phyloP scores from a whole-genome alignment of 306 rosid species.

The Quercus berberidifolia region DNA sequence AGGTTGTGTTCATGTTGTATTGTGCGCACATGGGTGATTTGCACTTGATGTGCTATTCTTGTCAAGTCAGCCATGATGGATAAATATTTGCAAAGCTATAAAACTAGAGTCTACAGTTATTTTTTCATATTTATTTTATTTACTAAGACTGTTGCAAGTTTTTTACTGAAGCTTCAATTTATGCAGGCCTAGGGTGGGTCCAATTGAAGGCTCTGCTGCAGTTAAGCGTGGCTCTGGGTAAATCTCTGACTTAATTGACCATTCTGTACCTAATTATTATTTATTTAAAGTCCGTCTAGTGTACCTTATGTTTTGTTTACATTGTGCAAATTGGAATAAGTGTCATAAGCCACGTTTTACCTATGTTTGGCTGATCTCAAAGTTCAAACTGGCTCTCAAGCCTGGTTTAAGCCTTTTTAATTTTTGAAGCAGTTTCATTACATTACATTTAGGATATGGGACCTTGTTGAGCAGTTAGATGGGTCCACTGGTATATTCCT shows the following conservation, averaged over 20 bases:
- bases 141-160: not conserved
- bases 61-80: not conserved
- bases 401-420: not conserved
- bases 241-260: slow-evolving; percentile 3
- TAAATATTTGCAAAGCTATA: not conserved
- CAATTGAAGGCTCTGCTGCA: slow-evolving; percentile 35
- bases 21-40: not conserved
- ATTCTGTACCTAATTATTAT: too few species aligned
- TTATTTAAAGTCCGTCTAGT: too few species aligned
- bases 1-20: not conserved
- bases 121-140: not conserved
- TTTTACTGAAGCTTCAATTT: slow-evolving; percentile 13
- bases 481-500: not conserved
- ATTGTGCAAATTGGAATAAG: not conserved
- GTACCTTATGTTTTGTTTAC: not conserved
- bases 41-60: not conserved
- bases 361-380: not conserved
- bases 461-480: not conserved
- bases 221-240: slow-evolving; percentile 64
- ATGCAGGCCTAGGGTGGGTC: slow-evolving; percentile 64
- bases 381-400: not conserved
- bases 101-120: not conserved
- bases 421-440: not conserved
- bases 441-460: not conserved
- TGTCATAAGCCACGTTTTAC: not conserved